These are phyloP conservation scores for Nannochloropsis gaditana DNA, from an alignment of 108 stramenopile species.

Conservation along the genomic window DNA sequence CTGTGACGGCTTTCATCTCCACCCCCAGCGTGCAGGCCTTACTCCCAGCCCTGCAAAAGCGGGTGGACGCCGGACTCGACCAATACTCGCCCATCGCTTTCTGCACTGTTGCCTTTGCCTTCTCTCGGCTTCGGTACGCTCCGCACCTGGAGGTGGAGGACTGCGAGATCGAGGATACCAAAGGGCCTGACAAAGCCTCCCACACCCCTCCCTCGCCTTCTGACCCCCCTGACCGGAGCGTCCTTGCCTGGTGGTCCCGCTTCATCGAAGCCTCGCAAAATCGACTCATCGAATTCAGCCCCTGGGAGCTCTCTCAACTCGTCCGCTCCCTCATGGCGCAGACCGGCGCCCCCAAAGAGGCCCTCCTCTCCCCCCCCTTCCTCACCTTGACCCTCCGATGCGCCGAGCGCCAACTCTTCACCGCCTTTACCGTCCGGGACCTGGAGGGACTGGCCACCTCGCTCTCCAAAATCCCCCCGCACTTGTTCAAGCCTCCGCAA, in stretches of 20 bases:
- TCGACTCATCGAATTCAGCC: conserved; percentile 17
- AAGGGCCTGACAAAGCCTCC: neutral
- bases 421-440: conserved; percentile 10
- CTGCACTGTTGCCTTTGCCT: neutral
- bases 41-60: neutral
- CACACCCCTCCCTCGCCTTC: neutral
- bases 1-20: conserved; percentile 10
- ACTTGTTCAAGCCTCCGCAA: neutral
- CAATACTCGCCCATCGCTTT: neutral
- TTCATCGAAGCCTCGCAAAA: neutral
- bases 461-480: neutral
- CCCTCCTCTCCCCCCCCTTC: conserved; percentile 1
- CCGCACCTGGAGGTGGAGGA: neutral
- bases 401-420: conserved; percentile 14
- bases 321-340: conserved; percentile 4
- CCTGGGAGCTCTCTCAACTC: neutral
- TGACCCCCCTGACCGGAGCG: neutral
- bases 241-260: neutral
- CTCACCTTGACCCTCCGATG: neutral
- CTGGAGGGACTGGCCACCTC: neutral
- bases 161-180: neutral
- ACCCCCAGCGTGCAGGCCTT: neutral
- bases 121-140: neutral
- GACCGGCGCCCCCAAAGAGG: conserved; percentile 7
- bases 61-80: neutral